A percentile compares a stretch with the other conserved stretches of the same genome.
Evolutionary conservation across 2,329 filamentous ascomycete species (phyloP).

Genomic region (Trichophyton benhamiae): DNA sequence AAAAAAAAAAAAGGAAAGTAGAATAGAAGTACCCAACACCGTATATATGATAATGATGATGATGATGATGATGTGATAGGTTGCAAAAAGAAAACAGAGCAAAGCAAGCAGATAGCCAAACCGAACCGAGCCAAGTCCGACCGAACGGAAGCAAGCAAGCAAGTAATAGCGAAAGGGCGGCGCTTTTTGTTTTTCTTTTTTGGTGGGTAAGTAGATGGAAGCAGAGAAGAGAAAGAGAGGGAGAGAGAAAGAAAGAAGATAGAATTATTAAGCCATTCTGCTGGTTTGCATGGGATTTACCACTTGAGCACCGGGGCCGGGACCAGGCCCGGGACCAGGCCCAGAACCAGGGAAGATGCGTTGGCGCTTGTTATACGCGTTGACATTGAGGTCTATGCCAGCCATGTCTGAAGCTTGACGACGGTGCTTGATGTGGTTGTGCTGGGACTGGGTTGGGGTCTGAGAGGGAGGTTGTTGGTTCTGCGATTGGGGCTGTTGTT

Average conservation of each 20-base stretch:
- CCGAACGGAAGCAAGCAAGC: neutral
- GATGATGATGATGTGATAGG: no score
- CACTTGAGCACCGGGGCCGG: conserved; percentile 25
- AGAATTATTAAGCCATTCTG: conserved; percentile 16
- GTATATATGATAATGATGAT: neutral
- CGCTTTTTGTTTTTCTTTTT: no score
- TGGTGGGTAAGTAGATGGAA: no score
- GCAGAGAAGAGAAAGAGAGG: neutral
- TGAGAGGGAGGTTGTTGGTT: neutral
- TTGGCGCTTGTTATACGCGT: conserved; percentile 46
- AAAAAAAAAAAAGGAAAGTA: neutral
- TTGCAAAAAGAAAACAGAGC: neutral
- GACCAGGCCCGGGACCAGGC: neutral
- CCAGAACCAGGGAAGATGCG: conserved; percentile 39
- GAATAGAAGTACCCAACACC: neutral
- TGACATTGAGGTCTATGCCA: conserved; percentile 40
- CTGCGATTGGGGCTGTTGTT: neutral
- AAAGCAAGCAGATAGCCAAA: neutral
- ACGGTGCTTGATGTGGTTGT: conserved; percentile 30
- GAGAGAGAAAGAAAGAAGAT: neutral
- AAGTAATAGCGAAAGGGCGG: no score
- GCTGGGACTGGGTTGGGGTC: neutral
- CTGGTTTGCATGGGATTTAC: conserved; percentile 40
- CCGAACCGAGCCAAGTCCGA: neutral
- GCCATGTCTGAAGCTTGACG: conserved; percentile 51